Percentiles rank a stretch among this genome's conserved stretches.
phyloP scores from a whole-genome alignment of 768 basidiomycete genomes.

The Pulveroboletus frians region DNA sequence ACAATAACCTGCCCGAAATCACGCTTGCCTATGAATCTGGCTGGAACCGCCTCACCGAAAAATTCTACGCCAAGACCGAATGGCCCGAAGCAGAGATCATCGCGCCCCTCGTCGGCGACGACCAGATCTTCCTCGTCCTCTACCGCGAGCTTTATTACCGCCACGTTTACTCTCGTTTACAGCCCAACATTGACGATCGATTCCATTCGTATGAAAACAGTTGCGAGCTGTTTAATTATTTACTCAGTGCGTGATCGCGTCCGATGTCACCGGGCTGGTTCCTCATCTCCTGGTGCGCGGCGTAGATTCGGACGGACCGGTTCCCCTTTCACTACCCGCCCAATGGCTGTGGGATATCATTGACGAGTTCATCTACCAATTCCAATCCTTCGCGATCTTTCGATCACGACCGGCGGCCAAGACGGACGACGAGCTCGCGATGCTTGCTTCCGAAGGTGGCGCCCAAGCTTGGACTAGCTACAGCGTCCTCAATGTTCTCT shows the following conservation, averaged over 20 bases:
- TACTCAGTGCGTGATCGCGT: conserved; percentile 58
- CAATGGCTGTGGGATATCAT: conserved; percentile 99
- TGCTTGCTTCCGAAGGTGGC: conserved; percentile 74
- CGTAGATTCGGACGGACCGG: conserved; percentile 86
- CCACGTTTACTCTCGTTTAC: conserved; percentile 92
- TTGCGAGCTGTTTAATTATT: conserved; percentile 96
- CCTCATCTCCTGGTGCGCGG: not conserved
- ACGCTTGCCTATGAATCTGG: conserved; percentile 93
- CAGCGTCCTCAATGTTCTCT: conserved; percentile 95
- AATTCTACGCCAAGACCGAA: conserved; percentile 89
- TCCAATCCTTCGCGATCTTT: conserved; percentile 94
- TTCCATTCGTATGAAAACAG: conserved; percentile 98
- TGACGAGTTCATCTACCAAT: conserved; percentile 98
- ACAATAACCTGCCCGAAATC: conserved; percentile 88
- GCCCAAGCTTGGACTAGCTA: conserved; percentile 95
- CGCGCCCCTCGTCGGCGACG: conserved; percentile 90
- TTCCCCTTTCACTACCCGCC: conserved; percentile 88
- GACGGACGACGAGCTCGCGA: conserved; percentile 80
- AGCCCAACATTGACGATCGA: conserved; percentile 94
- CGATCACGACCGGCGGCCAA: conserved; percentile 79
- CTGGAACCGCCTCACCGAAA: conserved; percentile 96
- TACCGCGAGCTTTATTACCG: conserved; percentile 96
- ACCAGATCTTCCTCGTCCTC: conserved; percentile 93
- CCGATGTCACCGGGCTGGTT: not conserved
- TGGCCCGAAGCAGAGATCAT: conserved; percentile 98